Evolutionary conservation across 768 basidiomycete genomes (phyloP).

Genomic region (Auricularia sp.): DNA sequence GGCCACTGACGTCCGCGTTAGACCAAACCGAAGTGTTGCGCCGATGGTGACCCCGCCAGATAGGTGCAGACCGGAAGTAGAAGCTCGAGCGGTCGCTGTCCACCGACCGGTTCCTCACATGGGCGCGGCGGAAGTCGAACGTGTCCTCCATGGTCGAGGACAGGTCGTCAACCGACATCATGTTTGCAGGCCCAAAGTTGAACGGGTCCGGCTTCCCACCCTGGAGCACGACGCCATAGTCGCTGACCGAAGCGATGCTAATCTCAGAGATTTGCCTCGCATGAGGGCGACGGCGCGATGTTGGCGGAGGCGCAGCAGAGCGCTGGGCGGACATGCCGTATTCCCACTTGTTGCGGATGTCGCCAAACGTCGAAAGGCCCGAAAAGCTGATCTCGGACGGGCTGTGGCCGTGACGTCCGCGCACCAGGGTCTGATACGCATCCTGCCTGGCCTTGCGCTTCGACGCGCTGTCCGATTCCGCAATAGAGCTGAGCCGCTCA

Average conservation of each 20-base stretch:
- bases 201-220: conserved; percentile 62
- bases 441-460: conserved; percentile 21
- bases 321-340: conserved; percentile 49
- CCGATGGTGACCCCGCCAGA: conserved; percentile 34
- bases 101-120: conserved; percentile 26
- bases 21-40: conserved; percentile 47
- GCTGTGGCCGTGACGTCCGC: conserved; percentile 21
- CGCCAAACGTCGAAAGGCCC: conserved; percentile 67
- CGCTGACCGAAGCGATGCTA: conserved; percentile 73
- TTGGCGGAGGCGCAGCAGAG: conserved; percentile 50
- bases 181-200: conserved; percentile 49
- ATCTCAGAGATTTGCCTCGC: conserved; percentile 48
- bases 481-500: conserved; percentile 18
- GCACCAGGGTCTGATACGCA: conserved; percentile 13
- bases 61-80: conserved; percentile 46
- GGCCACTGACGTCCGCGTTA: conserved; percentile 14
- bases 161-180: conserved; percentile 52
- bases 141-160: conserved; percentile 55
- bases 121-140: conserved; percentile 47
- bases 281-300: conserved; percentile 19
- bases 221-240: conserved; percentile 60
- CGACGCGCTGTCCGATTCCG: conserved; percentile 36
- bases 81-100: conserved; percentile 74
- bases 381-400: conserved; percentile 53
- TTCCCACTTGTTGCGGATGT: conserved; percentile 71